Conservation (phyloP, 139 green algal genomes). For the Chlamydomonas sp. region DNA sequence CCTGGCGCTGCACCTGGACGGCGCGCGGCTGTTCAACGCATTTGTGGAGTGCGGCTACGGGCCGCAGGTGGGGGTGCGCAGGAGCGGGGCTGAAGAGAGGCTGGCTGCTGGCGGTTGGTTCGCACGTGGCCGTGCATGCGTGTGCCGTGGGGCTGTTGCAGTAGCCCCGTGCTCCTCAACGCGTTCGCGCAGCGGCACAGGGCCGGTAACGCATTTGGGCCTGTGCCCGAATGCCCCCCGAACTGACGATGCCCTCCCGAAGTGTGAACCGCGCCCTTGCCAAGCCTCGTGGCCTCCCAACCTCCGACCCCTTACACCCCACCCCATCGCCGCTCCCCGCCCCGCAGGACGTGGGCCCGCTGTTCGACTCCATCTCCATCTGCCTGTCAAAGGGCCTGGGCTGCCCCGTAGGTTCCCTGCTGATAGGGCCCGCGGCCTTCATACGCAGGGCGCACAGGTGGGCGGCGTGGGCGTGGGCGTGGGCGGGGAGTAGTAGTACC, state of each 20-base stretch:
- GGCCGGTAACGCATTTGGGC: too few relatives aligned
- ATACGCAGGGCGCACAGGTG: conserved; percentile 40
- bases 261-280: too few relatives aligned
- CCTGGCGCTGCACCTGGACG: conserved; percentile 76
- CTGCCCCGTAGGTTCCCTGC: conserved; percentile 71
- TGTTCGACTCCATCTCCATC: conserved; percentile 71
- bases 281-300: neutral
- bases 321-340: too few relatives aligned
- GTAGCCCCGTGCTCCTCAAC: too few relatives aligned
- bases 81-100: too few relatives aligned
- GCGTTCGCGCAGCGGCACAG: too few relatives aligned
- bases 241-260: neutral
- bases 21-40: conserved; percentile 83
- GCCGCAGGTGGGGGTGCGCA: neutral
- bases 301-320: neutral
- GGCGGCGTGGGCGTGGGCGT: neutral
- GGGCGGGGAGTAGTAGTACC: neutral
- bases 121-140: too few relatives aligned
- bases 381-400: conserved; percentile 78
- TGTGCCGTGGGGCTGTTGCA: too few relatives aligned
- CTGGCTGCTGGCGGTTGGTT: too few relatives aligned
- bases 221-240: neutral
- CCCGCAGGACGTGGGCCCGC: conserved; percentile 31
- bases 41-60: conserved; percentile 30
- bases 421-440: conserved; percentile 59